Base-by-base conservation (phyloP, 345 rosid species). In the Schrenkiella parvula region DNA sequence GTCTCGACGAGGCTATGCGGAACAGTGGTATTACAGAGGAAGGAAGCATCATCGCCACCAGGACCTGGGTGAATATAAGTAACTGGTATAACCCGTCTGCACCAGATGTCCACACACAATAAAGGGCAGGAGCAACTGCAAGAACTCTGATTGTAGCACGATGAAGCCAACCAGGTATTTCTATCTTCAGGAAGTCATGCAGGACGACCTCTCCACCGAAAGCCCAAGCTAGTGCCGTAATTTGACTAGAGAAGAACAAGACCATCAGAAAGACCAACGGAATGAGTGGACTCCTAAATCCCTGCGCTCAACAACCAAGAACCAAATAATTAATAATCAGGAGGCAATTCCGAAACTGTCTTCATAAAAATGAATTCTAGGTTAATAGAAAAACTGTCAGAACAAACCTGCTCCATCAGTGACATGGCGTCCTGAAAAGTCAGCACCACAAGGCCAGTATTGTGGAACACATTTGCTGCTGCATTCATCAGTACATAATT, bases 101-200 rank as follows among this genome's bases (percentile, higher is more conserved):
- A 77, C 98, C 99, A 8, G 92, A 78, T 77, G 90, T 88, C 92
- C 93, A 86, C 65, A 84, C 86, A 79, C 96, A 90, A 78, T 81
- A 92, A 52, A 90, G 87, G 44, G 95, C 92, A n/a, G 96, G 97
- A 59, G 90, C 80, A 64, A 90, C 86, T 35, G 96, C 90, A 41
- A 92, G 64, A 71, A 86, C 77, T 86, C 98, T 86, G 74, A 90
- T 82, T 34, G 97, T 86, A 63, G 85, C 92, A 61, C 84, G 89
- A 79, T 90, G 97, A 69, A 95, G 96, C 99, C 97, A 95, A 80
- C 81, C 75, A 21, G 99, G 99, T 60, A 92, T 84, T 68, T 90
- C 91, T 72, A 95, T 82, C 69, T 83, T 71, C 60, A 95, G 89
- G 65, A 95, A 90, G 75, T 82, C 85, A 39, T 86, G 88, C 63